A percentile compares a stretch with the other conserved stretches of the same genome.
phyloP scores from a whole-genome alignment of 495 filamentous ascomycete species.

The Darksidea phi region DNA sequence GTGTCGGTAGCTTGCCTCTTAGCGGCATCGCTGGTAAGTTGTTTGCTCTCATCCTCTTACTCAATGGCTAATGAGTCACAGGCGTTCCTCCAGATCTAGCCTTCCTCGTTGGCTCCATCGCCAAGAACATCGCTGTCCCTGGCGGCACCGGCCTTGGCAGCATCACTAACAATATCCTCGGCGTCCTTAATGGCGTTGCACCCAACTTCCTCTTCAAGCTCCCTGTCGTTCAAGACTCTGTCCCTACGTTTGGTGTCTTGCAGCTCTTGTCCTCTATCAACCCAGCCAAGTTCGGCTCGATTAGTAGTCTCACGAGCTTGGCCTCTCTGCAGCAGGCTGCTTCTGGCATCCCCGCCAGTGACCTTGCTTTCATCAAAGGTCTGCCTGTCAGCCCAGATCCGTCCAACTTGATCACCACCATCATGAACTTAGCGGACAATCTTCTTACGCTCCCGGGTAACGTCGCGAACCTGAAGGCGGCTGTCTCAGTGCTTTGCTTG shows the following conservation, averaged over 20 bases:
- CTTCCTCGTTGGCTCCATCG: constrained; percentile 22
- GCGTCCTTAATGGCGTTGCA: constrained; percentile 16
- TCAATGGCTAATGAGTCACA: background rate
- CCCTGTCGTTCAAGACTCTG: constrained; percentile 23
- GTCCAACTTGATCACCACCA: constrained; percentile 20
- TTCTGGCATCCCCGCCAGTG: constrained; percentile 7
- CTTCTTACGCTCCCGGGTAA: constrained; percentile 11
- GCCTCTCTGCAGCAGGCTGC: constrained; percentile 5
- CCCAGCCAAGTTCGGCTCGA: constrained; percentile 22
- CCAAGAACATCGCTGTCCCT: constrained; percentile 21
- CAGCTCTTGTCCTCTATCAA: constrained; percentile 24
- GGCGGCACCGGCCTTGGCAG: constrained; percentile 8
- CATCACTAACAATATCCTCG: constrained; percentile 14
- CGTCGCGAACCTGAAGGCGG: constrained; percentile 17
- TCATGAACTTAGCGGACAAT: constrained; percentile 15
- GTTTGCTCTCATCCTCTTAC: background rate
- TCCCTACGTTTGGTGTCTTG: constrained; percentile 20
- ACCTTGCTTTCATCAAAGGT: constrained; percentile 19
- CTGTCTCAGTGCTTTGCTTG: background rate
- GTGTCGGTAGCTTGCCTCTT: constrained; percentile 6
- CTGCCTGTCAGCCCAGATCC: constrained; percentile 17
- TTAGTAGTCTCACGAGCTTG: constrained; percentile 12
- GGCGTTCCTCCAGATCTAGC: constrained; percentile 15
- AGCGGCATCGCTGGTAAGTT: constrained; percentile 15
- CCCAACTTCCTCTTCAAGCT: constrained; percentile 33